Conservation (phyloP, 2,329 filamentous ascomycete species). For the Endothia cerciana region DNA sequence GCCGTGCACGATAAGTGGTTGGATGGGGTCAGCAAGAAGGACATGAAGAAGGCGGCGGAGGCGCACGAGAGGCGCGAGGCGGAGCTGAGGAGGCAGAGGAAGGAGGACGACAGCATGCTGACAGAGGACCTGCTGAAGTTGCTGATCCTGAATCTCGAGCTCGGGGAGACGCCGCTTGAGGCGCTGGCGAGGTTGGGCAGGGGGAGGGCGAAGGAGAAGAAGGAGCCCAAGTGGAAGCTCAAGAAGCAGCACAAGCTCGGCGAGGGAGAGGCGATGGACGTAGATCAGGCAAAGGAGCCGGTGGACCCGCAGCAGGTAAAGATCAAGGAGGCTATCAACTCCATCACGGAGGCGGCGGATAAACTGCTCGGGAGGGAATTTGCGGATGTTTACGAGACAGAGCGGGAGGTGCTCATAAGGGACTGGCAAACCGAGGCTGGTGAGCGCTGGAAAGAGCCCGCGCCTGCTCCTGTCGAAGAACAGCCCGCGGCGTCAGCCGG, state of each 20-base stretch:
- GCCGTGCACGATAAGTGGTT: constrained; percentile 92
- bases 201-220: constrained; percentile 56
- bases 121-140: constrained; percentile 73
- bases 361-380: constrained; percentile 81
- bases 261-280: constrained; percentile 67
- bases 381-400: constrained; percentile 88
- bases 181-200: constrained; percentile 81
- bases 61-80: constrained; percentile 85
- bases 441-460: constrained; percentile 72
- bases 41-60: constrained; percentile 84
- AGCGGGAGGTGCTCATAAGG: constrained; percentile 80
- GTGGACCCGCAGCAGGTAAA: constrained; percentile 71
- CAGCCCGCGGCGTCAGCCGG: constrained; percentile 37
- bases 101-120: constrained; percentile 87
- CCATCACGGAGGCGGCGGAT: constrained; percentile 88
- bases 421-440: constrained; percentile 86
- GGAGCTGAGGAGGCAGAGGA: constrained; percentile 71
- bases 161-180: constrained; percentile 85
- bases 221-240: constrained; percentile 68
- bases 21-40: constrained; percentile 89
- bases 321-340: constrained; percentile 75
- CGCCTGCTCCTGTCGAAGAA: constrained; percentile 33
- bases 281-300: constrained; percentile 59
- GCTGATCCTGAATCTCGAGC: constrained; percentile 75
- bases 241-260: constrained; percentile 65